These are phyloP conservation scores for Ustilago esculenta DNA, from an alignment of 1,284 basidiomycete genomes.

Conservation along the genomic window DNA sequence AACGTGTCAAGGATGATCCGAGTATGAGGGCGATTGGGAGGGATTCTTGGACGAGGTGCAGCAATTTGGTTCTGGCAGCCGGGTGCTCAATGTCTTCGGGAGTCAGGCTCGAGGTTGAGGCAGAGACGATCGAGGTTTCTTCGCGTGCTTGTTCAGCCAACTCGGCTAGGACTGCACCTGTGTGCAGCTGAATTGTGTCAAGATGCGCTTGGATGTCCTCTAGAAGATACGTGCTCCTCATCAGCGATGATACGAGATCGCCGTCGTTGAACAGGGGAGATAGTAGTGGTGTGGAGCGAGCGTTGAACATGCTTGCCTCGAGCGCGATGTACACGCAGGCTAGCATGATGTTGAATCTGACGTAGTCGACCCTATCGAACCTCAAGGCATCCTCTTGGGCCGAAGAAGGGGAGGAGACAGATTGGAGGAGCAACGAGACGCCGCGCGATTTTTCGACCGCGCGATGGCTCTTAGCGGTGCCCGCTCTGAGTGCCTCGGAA, in stretches of 20 bases:
- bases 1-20: too few relatives aligned
- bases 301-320: constrained; percentile 6
- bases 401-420: constrained; percentile 3
- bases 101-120: not conserved
- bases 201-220: constrained; percentile 36
- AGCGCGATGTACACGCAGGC: constrained; percentile 40
- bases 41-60: not conserved
- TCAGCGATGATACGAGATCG: constrained; percentile 17
- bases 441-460: constrained; percentile 42
- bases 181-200: constrained; percentile 6
- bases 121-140: not conserved
- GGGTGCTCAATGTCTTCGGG: constrained; percentile 9
- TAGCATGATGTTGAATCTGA: constrained; percentile 52
- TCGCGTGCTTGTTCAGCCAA: constrained; percentile 18
- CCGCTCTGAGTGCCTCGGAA: constrained; percentile 26
- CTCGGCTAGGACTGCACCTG: constrained; percentile 21
- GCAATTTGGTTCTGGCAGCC: not conserved
- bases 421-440: constrained; percentile 36
- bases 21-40: not conserved
- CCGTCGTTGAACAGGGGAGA: constrained; percentile 6
- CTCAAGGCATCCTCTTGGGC: not conserved
- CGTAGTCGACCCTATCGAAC: constrained; percentile 47
- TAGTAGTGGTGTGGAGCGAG: not conserved
- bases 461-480: constrained; percentile 36
- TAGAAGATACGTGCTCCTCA: constrained; percentile 10